Evolutionary conservation across 768 basidiomycete species (phyloP).

Genomic region (Phlebiopsis gigantea): DNA sequence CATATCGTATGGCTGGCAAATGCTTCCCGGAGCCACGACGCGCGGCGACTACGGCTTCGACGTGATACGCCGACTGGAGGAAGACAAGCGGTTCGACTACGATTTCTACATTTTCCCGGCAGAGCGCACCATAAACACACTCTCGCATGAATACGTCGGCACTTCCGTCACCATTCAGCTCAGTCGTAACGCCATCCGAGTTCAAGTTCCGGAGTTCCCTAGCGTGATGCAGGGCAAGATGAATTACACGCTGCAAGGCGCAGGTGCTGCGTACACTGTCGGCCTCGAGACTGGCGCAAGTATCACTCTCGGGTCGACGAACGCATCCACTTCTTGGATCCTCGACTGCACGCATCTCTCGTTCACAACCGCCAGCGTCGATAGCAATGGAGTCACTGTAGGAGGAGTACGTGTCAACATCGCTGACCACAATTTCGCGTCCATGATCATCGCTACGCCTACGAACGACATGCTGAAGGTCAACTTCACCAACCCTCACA

Average conservation of each 20-base stretch:
- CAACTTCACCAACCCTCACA: background rate
- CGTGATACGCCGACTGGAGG: background rate
- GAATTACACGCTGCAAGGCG: background rate
- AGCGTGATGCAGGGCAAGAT: background rate
- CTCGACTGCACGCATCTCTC: background rate
- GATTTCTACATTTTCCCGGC: background rate
- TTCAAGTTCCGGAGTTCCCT: background rate
- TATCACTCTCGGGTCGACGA: background rate
- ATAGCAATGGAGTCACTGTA: background rate
- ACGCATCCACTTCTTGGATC: background rate
- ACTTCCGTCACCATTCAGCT: background rate
- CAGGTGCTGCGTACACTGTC: background rate
- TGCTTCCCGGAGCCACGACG: background rate
- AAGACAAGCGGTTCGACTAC: background rate
- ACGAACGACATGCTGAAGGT: background rate
- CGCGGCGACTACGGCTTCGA: background rate
- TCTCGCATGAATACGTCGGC: background rate
- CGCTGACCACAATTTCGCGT: background rate
- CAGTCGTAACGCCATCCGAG: background rate
- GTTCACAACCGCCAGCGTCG: background rate
- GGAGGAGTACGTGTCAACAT: background rate
- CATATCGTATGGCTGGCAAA: background rate
- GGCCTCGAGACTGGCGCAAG: background rate
- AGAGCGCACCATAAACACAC: background rate
- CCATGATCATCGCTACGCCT: background rate